A percentile compares a stretch with the other conserved stretches of the same genome.
These are phyloP conservation scores for Handroanthus guayacan DNA, from an alignment of 257 asterid genomes.

Conservation along the genomic window DNA sequence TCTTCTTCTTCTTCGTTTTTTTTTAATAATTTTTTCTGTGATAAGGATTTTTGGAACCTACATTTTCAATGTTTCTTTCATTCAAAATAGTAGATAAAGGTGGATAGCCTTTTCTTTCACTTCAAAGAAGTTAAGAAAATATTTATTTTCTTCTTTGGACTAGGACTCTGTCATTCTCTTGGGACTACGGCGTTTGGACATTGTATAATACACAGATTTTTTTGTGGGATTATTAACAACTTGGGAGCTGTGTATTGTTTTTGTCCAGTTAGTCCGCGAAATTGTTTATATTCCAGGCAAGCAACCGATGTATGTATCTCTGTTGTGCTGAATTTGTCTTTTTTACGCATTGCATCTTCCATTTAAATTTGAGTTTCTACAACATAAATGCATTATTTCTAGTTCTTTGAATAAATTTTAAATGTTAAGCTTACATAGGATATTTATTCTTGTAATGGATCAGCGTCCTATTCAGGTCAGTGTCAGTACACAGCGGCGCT, in stretches of 20 bases:
- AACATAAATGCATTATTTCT: background rate
- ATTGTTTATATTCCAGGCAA: background rate
- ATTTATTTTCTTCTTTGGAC: background rate
- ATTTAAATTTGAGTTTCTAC: background rate
- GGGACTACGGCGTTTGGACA: slow-evolving; percentile 11
- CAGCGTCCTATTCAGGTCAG: too few relatives aligned
- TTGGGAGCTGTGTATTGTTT: background rate
- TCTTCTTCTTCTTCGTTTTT: too few relatives aligned
- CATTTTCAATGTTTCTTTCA: background rate
- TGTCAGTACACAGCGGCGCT: too few relatives aligned
- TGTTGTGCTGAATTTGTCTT: too few relatives aligned
- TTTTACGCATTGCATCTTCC: too few relatives aligned
- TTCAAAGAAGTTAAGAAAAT: background rate
- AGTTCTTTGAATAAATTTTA: too few relatives aligned
- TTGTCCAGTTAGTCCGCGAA: background rate
- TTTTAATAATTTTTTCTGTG: too few relatives aligned
- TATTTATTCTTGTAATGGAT: too few relatives aligned
- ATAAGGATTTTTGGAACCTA: background rate
- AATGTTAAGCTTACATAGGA: background rate
- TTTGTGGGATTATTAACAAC: background rate
- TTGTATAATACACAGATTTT: background rate
- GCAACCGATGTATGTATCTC: background rate
- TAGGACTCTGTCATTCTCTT: background rate
- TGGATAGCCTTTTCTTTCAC: background rate
- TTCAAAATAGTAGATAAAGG: slow-evolving; percentile 10